These are phyloP conservation scores for Phaeosphaeria sp. DNA, from an alignment of 2,329 filamentous ascomycete genomes.

Conservation along the genomic window DNA sequence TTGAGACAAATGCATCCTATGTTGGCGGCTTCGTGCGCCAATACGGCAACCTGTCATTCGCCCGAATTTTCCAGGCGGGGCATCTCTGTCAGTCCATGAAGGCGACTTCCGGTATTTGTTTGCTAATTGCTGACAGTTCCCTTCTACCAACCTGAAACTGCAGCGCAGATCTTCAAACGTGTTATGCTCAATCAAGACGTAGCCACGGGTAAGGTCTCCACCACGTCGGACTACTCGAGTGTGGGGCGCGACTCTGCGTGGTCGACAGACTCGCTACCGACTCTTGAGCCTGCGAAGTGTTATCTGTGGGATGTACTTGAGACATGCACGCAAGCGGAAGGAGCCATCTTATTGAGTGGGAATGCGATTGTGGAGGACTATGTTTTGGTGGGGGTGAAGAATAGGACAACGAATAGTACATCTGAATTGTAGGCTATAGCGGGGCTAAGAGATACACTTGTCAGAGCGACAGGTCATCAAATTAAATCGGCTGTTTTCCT, in stretches of 20 bases:
- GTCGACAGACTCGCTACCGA: slow-evolving; percentile 1
- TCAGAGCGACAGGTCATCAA: background rate
- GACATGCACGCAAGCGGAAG: slow-evolving; percentile 16
- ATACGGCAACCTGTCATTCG: slow-evolving; percentile 67
- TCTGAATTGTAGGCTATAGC: background rate
- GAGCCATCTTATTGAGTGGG: slow-evolving; percentile 7
- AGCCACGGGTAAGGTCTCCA: slow-evolving; percentile 54
- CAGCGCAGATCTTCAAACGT: slow-evolving; percentile 58
- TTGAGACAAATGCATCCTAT: slow-evolving; percentile 69
- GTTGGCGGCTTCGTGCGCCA: slow-evolving; percentile 74
- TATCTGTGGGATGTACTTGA: slow-evolving; percentile 21
- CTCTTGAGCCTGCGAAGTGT: slow-evolving; percentile 3
- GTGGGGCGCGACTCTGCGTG: slow-evolving; percentile 9
- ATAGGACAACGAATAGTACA: background rate
- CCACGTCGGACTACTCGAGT: background rate
- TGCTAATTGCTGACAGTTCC: slow-evolving; percentile 34
- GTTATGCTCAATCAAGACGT: slow-evolving; percentile 56
- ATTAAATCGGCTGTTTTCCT: background rate
- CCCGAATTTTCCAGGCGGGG: slow-evolving; percentile 56
- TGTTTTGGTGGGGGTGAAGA: slow-evolving; percentile 13
- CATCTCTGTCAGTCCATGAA: slow-evolving; percentile 52
- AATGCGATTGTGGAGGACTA: slow-evolving; percentile 11
- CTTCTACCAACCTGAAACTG: slow-evolving; percentile 44
- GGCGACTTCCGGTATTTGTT: slow-evolving; percentile 9
- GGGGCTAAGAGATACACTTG: background rate